Conservation (phyloP, 768 basidiomycete genomes). For the Pleurotus tuber-regium region DNA sequence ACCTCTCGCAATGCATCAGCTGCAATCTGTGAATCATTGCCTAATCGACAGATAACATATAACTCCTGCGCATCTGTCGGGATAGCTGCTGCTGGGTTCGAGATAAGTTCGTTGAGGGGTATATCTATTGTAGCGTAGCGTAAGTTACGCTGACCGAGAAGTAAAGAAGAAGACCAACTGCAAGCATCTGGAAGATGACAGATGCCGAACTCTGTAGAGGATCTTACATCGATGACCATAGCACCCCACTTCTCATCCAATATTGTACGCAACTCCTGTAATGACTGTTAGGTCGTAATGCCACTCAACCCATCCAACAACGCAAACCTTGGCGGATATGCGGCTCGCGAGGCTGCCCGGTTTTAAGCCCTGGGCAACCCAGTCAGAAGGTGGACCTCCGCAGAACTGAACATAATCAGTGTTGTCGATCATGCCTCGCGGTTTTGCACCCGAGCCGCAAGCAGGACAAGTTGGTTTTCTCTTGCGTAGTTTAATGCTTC, state of each 20-base stretch:
- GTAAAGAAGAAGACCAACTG: constrained; percentile 45
- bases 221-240: constrained; percentile 76
- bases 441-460: constrained; percentile 58
- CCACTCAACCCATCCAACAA: neutral
- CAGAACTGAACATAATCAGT: constrained; percentile 88
- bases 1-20: constrained; percentile 56
- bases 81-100: constrained; percentile 52
- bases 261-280: constrained; percentile 46
- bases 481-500: constrained; percentile 77
- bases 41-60: constrained; percentile 79
- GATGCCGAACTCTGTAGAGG: constrained; percentile 80
- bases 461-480: constrained; percentile 70
- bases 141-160: constrained; percentile 6
- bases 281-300: neutral
- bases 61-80: constrained; percentile 27
- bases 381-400: constrained; percentile 68
- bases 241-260: constrained; percentile 26
- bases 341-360: constrained; percentile 39
- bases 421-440: constrained; percentile 43
- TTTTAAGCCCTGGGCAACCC: constrained; percentile 53
- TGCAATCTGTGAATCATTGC: constrained; percentile 93
- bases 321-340: constrained; percentile 37
- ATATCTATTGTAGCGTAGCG: constrained; percentile 48
- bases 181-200: constrained; percentile 72
- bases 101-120: constrained; percentile 63